These are phyloP conservation scores for Tricholoma saponaceum DNA, from an alignment of 768 basidiomycete species.

Conservation along the genomic window DNA sequence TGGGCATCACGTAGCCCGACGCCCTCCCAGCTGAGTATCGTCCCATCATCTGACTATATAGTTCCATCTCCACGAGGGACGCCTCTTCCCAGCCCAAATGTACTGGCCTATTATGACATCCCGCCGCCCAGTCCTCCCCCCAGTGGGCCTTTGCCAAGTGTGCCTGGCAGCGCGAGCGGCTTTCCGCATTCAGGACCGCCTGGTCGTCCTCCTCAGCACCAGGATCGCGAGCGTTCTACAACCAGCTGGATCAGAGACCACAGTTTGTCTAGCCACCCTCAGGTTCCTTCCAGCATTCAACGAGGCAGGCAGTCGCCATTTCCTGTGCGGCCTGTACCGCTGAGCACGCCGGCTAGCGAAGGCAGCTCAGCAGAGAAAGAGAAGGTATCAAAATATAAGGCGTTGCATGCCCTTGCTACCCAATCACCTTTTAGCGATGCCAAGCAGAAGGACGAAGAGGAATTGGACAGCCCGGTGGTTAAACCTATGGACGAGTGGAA, in stretches of 20 bases:
- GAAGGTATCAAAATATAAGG: slow-evolving; percentile 26
- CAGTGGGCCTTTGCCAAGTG: slow-evolving; percentile 36
- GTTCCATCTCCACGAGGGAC: slow-evolving; percentile 28
- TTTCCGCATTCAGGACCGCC: not conserved
- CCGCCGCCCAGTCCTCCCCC: slow-evolving; percentile 53
- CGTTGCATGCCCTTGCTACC: slow-evolving; percentile 25
- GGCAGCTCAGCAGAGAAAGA: slow-evolving; percentile 23
- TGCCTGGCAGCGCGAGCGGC: slow-evolving; percentile 14
- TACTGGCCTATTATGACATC: slow-evolving; percentile 42
- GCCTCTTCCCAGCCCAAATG: slow-evolving; percentile 31
- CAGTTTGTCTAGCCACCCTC: not conserved
- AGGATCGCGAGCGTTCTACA: not conserved
- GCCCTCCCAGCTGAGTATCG: slow-evolving; percentile 12
- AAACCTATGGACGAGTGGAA: slow-evolving; percentile 18
- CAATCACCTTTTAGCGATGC: slow-evolving; percentile 4
- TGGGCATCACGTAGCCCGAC: not conserved
- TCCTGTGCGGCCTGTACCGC: slow-evolving; percentile 40
- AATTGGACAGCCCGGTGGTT: not conserved
- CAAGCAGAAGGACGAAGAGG: slow-evolving; percentile 4
- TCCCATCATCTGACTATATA: slow-evolving; percentile 27
- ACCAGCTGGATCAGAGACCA: not conserved
- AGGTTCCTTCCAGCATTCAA: slow-evolving; percentile 22
- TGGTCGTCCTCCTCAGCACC: not conserved
- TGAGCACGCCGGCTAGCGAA: slow-evolving; percentile 15
- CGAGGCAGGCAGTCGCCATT: slow-evolving; percentile 51